Evolutionary conservation across 768 basidiomycete genomes (phyloP).

Genomic region (Melanogaster broomeanus): DNA sequence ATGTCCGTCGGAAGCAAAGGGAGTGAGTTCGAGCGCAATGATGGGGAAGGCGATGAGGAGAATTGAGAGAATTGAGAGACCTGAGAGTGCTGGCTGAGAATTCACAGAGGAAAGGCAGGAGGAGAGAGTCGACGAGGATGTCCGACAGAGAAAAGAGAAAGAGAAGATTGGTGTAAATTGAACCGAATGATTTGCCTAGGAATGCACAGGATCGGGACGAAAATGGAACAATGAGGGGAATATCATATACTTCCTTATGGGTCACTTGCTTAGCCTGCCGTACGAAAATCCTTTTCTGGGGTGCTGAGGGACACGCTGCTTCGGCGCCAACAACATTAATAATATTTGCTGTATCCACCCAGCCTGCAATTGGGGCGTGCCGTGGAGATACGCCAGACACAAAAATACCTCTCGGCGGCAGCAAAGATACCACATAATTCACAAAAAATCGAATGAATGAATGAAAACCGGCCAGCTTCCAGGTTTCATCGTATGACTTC

Average conservation of each 20-base stretch:
- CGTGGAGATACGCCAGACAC: conserved; percentile 1
- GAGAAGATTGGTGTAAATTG: background rate
- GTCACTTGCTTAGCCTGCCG: too few relatives aligned
- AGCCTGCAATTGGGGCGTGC: background rate
- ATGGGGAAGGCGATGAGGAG: background rate
- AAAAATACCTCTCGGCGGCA: background rate
- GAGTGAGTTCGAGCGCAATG: background rate
- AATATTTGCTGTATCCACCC: too few relatives aligned
- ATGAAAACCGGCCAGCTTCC: background rate
- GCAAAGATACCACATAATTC: background rate
- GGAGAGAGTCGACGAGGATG: too few relatives aligned
- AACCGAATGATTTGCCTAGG: conserved; percentile 5
- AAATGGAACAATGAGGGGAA: too few relatives aligned
- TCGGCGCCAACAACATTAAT: background rate
- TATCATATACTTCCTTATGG: too few relatives aligned
- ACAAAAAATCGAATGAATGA: too few relatives aligned
- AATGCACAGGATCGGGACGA: conserved; percentile 6
- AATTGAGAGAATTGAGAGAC: too few relatives aligned
- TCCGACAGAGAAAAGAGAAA: too few relatives aligned
- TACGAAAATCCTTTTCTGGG: background rate
- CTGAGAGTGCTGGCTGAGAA: too few relatives aligned
- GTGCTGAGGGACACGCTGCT: background rate
- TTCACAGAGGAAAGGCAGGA: too few relatives aligned
- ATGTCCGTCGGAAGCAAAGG: background rate
- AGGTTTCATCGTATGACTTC: background rate